Base-by-base conservation (phyloP, 2,329 filamentous ascomycete genomes). In the Tolypocladium amazonense region DNA sequence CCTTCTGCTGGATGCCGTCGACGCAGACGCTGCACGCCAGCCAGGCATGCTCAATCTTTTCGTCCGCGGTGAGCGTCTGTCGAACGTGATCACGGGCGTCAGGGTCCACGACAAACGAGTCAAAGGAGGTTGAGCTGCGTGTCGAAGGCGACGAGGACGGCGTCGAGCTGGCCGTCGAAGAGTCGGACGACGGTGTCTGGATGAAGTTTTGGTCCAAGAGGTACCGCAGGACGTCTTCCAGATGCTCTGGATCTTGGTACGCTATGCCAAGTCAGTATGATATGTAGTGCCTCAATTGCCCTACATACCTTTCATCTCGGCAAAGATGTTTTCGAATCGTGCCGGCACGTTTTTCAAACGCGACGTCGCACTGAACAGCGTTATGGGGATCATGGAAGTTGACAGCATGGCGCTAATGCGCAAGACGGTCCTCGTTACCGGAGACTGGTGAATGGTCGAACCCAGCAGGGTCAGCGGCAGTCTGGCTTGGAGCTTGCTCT, bases 341-440 rank as follows among this genome's bases (percentile, higher is more conserved):
- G 55, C 43, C 7, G 66, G 63, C 6, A 57, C 62, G 15, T 62
- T 52, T 35, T 61, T 63, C 25, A 37, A 23, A 30, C 18, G 57
- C n/a, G 57, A 59, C 15, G 60, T 50, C 23, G 54, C 45, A 25
- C 41, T 58, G 57, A 68, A 66, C 30, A 68, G 56, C 25, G 63
- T 45, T 9, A 65, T 63, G 2, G 67, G 67, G 54, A 69, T 66
- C 11, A 61, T 61, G 3, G 64, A 62, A 2, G 57, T 56, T 1
- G 66, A 66, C n/a, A 69, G 61, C 66, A 69, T 67, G 12, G 65
- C 60, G 56, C 66, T 68, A 50, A 67, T 62, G n/a, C 64, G 62
- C 35, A 68, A 56, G 20, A 69, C 59, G 11, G 62, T 63, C 43
- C 62, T 61, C 11, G 65, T 66, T 4, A 66, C 59, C 3, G 66